Base-by-base conservation (phyloP, 2,329 filamentous ascomycete genomes). In the Karstenula rhodostoma region DNA sequence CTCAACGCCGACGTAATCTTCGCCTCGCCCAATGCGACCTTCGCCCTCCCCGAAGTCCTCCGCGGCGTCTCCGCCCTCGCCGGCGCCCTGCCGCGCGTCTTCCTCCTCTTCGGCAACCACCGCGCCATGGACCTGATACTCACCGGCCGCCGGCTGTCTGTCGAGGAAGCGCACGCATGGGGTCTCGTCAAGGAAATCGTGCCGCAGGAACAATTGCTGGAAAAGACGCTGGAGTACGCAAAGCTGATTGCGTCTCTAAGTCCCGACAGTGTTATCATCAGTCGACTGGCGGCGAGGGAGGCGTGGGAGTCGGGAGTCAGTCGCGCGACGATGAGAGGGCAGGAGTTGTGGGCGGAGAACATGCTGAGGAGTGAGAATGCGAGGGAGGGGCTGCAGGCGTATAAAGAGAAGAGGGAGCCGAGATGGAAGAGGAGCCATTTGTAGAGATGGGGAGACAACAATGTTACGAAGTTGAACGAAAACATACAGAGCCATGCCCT, bases 1-100 rank as follows among this genome's bases (percentile, higher is more conserved):
- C 69, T 84, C 48, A 84, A 84, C 62, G 84, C 81, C 57, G 82
- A 85, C 62, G 75, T 86, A 56, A 80, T 85, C 12, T 74, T 85
- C 22, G 83, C 83, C 0, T 80, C 80, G 0, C 78, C 81, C 0
- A 79, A 77, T 3, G 82, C 83, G 3, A 79, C 73, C 1, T 85
- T 85, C 62, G 80, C 74, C 0, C 74, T 85, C 6, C 82, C 83
- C 0, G 83, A 85, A 67, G 82, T 80, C 4, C 80, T 79, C 60
- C 78, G 82, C 32, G 83, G 83, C 9, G 74, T 85, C 2, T 82
- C 80, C 42, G 81, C 83, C 0, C 81, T 78, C 4, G 83, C 81
- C 0, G 83, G 83, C 8, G 81, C 81, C 19, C 73, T 85, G 2
- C 80, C 83, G 1, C 78, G 83, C 22, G 70, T 83, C 10, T 79